Evolutionary conservation across 768 basidiomycete genomes (phyloP).

Genomic region (Gelatoporia subvermispora): DNA sequence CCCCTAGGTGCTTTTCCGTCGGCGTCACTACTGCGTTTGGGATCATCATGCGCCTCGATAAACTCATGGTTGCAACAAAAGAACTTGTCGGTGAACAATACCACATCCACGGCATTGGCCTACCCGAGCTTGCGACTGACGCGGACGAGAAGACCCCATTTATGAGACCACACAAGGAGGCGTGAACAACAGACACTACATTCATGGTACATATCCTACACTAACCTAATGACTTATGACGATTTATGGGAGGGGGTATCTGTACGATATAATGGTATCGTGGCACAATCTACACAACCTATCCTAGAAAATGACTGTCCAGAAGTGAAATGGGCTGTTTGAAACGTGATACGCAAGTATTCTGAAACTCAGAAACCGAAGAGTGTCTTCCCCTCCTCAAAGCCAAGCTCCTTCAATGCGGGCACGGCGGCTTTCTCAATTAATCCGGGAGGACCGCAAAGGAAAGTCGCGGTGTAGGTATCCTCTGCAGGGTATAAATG

Average conservation of each 20-base stretch:
- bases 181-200: not conserved
- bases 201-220: not conserved
- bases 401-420: conserved; percentile 16
- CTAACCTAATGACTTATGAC: no score
- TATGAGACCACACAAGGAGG: not conserved
- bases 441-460: conserved; percentile 18
- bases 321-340: no score
- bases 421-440: conserved; percentile 19
- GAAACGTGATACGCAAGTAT: not conserved
- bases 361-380: conserved; percentile 17
- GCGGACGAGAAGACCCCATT: not conserved
- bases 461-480: conserved; percentile 5
- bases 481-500: conserved; percentile 14
- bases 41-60: conserved; percentile 69
- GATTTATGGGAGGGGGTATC: no score
- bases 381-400: conserved; percentile 15
- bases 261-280: no score
- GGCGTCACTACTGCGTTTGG: conserved; percentile 66
- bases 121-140: conserved; percentile 8
- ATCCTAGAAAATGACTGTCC: no score
- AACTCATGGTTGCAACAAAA: conserved; percentile 76
- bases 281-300: no score
- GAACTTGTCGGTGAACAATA: conserved; percentile 86
- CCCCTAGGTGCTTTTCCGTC: conserved; percentile 60
- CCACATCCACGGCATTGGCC: conserved; percentile 69